Evolutionary conservation across 2,329 filamentous ascomycete genomes (phyloP), one percentile per base, ranked within the genome.

Genomic region (Teratosphaeria gauchensis): DNA sequence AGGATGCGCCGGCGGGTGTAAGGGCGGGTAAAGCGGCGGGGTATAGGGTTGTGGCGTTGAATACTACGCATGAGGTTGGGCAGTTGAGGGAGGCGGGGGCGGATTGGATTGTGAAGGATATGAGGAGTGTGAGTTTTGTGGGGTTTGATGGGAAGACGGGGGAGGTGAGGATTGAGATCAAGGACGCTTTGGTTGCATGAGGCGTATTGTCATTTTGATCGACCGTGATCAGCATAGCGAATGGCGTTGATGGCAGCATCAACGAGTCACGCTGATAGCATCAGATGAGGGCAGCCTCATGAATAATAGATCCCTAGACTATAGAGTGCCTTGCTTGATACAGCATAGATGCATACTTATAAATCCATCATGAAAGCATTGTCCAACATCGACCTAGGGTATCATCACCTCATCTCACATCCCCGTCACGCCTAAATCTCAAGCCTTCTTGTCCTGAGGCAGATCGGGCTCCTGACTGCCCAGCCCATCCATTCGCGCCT

Each of bases 1-100:
- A 96, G 75, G 92, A 96, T 76, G 89, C 89, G 58, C 91, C 92
- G 4, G 89, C 90, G 7, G 92, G 92, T 4, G 89, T 96, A 69
- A 80, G 77, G 63, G 85, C 91, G 31, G 92, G 91, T 54, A 95
- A 92, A 75, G 89, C 84, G 0, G 92, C 92, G 9, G 91, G 90
- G 1, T 96, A 88, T 77, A 86, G 83, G 69, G 92, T 96, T 12
- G 76, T 95, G 53, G 92, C 86, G n/a, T 76, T 96, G 57, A 84
- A 88, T 58, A 96, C 91, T 57, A 95, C 89, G 69, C 92, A 96
- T 75, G 84, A 82, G 30, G 77, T 86, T 53, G 83, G 85, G 66
- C 83, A 92, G 75, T 80, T 95, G 55, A 76, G 80, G 61, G 83
- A 81, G 53, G 90, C 90, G 4, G 86, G 84, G n/a, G 90, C 92